Conservation (phyloP, 306 rosid species). For the Sechiopsis laciniata region DNA sequence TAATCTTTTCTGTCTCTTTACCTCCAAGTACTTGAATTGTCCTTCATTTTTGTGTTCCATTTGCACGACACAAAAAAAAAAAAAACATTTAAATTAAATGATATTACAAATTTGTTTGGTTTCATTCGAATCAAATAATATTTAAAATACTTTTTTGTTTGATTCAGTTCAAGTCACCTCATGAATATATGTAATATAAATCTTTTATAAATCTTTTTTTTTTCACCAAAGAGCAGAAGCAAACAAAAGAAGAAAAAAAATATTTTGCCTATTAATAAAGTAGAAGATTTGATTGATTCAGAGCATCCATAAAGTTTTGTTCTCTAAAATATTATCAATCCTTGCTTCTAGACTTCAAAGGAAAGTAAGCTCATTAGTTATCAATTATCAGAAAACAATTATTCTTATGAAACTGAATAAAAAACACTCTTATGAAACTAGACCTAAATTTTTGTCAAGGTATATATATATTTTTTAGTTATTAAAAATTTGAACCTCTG, state of each 20-base stretch:
- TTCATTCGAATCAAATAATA: constrained; percentile 12
- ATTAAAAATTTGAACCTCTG: too few species aligned
- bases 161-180: constrained; percentile 14
- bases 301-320: constrained; percentile 14
- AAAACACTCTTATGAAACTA: too few species aligned
- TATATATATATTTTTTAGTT: too few species aligned
- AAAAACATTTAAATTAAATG: background rate
- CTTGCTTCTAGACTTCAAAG: background rate
- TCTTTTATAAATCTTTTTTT: background rate
- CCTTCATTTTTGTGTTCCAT: constrained; percentile 13
- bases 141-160: constrained; percentile 10
- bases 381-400: background rate
- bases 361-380: background rate
- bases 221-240: background rate
- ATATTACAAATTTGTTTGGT: background rate
- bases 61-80: background rate
- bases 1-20: background rate
- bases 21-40: constrained; percentile 1
- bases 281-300: constrained; percentile 12
- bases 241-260: background rate
- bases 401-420: too few species aligned
- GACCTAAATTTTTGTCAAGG: too few species aligned
- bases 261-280: constrained; percentile 6
- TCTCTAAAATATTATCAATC: background rate
- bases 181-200: background rate